phyloP scores from a whole-genome alignment of 2,329 filamentous ascomycete genomes.

The Neocucurbitaria cava region DNA sequence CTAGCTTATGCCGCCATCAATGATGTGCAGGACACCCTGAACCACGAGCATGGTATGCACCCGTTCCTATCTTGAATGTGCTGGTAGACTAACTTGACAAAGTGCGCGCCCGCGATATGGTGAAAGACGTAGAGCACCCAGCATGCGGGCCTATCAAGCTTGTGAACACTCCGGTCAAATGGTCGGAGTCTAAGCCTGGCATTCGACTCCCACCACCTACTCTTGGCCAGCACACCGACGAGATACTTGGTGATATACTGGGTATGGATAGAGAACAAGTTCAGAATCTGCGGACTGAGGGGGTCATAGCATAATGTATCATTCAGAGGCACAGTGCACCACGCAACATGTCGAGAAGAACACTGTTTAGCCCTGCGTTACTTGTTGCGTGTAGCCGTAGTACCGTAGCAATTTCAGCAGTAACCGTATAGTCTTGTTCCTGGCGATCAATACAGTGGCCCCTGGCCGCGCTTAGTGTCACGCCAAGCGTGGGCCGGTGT shows the following conservation, averaged over 20 bases:
- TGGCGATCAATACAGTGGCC: no score
- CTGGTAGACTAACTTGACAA: conserved; percentile 12
- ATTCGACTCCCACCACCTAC: conserved; percentile 82
- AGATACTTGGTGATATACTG: conserved; percentile 41
- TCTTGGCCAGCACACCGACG: conserved; percentile 61
- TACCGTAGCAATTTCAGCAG: no score
- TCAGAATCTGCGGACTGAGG: conserved; percentile 38
- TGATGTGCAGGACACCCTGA: conserved; percentile 83
- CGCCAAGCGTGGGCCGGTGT: neutral
- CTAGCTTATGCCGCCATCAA: conserved; percentile 86
- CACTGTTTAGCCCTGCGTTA: no score
- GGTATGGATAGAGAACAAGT: conserved; percentile 43
- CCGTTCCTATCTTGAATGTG: neutral
- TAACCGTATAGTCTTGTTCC: no score
- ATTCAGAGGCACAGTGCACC: neutral
- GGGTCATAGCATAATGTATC: conserved; percentile 41
- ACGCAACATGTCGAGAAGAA: neutral
- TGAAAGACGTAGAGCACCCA: conserved; percentile 83
- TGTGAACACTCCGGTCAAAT: conserved; percentile 94
- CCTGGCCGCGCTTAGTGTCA: no score
- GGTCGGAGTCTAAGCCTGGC: conserved; percentile 79
- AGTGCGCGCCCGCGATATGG: conserved; percentile 82
- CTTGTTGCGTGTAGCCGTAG: no score
- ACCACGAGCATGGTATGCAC: conserved; percentile 77
- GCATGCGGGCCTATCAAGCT: conserved; percentile 85